Percentiles rank a stretch among this genome's conserved stretches.
phyloP scores from a whole-genome alignment of 768 basidiomycete genomes.

The Neoboletus brunneissimus region DNA sequence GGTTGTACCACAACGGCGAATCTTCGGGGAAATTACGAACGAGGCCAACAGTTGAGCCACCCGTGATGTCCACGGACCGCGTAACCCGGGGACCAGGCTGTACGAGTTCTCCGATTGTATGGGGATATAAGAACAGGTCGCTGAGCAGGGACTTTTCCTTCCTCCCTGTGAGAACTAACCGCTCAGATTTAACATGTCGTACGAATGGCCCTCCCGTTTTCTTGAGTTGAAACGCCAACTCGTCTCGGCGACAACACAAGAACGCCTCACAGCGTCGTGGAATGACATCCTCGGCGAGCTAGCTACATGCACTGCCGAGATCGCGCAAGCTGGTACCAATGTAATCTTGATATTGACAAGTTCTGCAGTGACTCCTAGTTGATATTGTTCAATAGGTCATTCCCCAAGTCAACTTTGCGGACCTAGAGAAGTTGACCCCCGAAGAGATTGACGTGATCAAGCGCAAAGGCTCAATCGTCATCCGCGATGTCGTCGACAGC shows the following conservation, averaged over 20 bases:
- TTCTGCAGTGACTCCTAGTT: neutral
- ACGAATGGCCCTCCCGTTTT: constrained; percentile 41
- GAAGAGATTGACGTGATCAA: constrained; percentile 51
- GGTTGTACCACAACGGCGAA: constrained; percentile 5
- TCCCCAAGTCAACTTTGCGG: constrained; percentile 58
- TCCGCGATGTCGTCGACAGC: constrained; percentile 57
- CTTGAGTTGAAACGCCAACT: constrained; percentile 57
- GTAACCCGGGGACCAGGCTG: neutral
- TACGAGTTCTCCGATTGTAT: neutral
- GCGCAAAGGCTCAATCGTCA: constrained; percentile 57
- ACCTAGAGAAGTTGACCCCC: constrained; percentile 44
- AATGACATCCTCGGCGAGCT: constrained; percentile 53
- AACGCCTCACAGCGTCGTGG: constrained; percentile 54
- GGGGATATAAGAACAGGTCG: constrained; percentile 15
- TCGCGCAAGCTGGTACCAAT: constrained; percentile 46
- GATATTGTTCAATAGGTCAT: constrained; percentile 42
- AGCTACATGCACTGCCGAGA: constrained; percentile 41
- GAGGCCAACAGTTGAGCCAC: neutral
- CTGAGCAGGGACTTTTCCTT: neutral
- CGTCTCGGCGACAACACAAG: constrained; percentile 46
- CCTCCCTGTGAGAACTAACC: neutral
- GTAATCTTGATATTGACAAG: constrained; percentile 32
- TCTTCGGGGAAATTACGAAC: constrained; percentile 2
- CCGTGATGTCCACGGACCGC: neutral
- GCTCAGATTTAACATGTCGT: constrained; percentile 8